Base-by-base conservation (phyloP, 208 protist genomes). In the Zelonia costaricensis region DNA sequence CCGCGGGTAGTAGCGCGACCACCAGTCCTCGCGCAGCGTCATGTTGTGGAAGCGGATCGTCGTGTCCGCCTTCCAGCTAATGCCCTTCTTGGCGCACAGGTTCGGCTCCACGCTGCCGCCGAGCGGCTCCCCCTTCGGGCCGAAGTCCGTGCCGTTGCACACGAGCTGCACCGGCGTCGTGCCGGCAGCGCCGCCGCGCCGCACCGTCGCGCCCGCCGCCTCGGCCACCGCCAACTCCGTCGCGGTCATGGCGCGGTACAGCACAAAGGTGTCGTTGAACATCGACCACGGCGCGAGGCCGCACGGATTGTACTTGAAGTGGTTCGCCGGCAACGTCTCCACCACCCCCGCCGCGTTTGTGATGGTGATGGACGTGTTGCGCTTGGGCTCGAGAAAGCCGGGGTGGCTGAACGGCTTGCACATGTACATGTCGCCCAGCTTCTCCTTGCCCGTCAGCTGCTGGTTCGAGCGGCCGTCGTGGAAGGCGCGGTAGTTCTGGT, bases 401-500 rank as follows among this genome's bases (percentile, higher is more conserved):
- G 78, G 76, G 38, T 70, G 62, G 18, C 65, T 65, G 60, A 79
- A 91, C 13, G 91, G 91, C 38, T 72, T 13, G 49, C 91, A 96
- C 46, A 73, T 52, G 51, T 72, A 60, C 4, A 63, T 63, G 15
- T 47, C 51, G 10, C 64, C 69, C 10, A 67, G 42, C 9, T 63
- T 75, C 12, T 65, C 31, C 33, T 67, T 73, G 10, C 90, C 92
- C 16, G 36, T 54, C 25, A 97, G 62, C 78, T 95, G 88, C 62
- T 59, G 31, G 35, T 62, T 74, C 30, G 62, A 79, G 25, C 82
- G 69, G 30, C 85, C 80, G 30, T 84, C 56, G 63, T 90, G 88
- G 76, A 99, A 99, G 44, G 85, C 72, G 35, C 97, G 77, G 74
- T 98, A 90, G 72, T 99, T 99, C 69, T 99, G 98, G 77, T 97